Base-by-base conservation (phyloP, 2,329 filamentous ascomycete genomes). In the Kalmusia sp. region DNA sequence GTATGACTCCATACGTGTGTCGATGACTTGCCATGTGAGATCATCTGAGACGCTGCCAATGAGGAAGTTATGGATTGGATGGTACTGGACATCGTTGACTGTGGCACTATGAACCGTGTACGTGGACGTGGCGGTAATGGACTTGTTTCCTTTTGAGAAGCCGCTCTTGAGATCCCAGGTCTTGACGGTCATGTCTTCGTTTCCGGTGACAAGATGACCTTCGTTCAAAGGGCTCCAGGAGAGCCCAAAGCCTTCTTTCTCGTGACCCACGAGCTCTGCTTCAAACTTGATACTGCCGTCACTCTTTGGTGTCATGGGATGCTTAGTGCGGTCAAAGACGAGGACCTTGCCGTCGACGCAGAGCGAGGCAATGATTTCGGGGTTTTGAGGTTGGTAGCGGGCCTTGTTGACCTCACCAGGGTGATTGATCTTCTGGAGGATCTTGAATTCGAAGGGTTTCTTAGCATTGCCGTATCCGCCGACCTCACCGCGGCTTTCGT, bases 341-440 rank as follows among this genome's bases (percentile, higher is more conserved):
- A 98, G 87, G 35, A 97, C 90, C 62, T 87, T 89, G 58, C 91
- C 90, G 72, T 97, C 91, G 6, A 91, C 86, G 60, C 91, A 92
- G 77, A 97, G 88, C 0, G 95, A 97, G 3, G 95, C 95, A 66
- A 99, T 96, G 52, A 99, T 87, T 68, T 99, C 92, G 4, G 93
- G 92, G 70, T 99, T 99, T 74, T 98, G 93, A 11, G 95, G 95
- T 76, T 97, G 93, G 72, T 98, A 98, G 63, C 95, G 88, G 14
- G 95, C 96, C 80, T 98, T 99, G 83, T 99, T 99, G 72, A 99
- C 92, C 76, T 99, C 95, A 59, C 91, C 91, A 14, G 93, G 92
- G 73, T 99, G 95, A 73, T 96, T 90, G 72, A 99, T 99, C 76
- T 91, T 95, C 76, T 99, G 95, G 46, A 95, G 88, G 67, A 99